phyloP scores from a whole-genome alignment of 116 monocot species.

The Trichopus zeylanicus region DNA sequence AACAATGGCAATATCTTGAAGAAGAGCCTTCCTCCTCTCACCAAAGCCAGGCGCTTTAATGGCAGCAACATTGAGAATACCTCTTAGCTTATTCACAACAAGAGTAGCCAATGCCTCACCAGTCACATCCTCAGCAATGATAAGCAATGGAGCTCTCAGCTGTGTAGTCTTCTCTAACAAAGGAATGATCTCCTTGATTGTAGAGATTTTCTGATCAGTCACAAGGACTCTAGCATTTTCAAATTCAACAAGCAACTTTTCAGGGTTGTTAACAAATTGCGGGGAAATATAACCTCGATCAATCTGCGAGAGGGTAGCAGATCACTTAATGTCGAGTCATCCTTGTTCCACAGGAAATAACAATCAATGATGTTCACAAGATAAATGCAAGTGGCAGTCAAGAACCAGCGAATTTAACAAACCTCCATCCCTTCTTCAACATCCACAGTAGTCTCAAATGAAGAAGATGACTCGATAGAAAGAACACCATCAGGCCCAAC shows the following conservation, averaged over 20 bases:
- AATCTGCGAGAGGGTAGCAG: background rate
- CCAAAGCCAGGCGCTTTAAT: slow-evolving; percentile 1
- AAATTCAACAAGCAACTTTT: background rate
- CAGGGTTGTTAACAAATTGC: background rate
- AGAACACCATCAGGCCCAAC: background rate
- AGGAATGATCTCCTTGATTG: background rate
- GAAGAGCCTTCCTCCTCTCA: background rate
- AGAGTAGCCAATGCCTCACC: background rate
- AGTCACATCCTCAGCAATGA: background rate
- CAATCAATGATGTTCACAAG: background rate
- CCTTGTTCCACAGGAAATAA: no score
- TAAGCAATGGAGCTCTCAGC: background rate
- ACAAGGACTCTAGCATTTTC: background rate
- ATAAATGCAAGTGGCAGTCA: background rate
- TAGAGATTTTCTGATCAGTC: background rate
- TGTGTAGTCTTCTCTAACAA: background rate
- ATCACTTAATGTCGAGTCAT: background rate
- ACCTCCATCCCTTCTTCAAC: background rate
- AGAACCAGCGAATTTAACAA: no score
- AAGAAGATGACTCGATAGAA: background rate
- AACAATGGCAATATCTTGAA: background rate
- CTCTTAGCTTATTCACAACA: background rate
- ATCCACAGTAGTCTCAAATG: background rate
- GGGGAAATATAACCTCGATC: background rate
- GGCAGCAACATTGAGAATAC: background rate